Evolutionary conservation across 441 rosid species (phyloP).

Genomic region (Populus trichocarpa): DNA sequence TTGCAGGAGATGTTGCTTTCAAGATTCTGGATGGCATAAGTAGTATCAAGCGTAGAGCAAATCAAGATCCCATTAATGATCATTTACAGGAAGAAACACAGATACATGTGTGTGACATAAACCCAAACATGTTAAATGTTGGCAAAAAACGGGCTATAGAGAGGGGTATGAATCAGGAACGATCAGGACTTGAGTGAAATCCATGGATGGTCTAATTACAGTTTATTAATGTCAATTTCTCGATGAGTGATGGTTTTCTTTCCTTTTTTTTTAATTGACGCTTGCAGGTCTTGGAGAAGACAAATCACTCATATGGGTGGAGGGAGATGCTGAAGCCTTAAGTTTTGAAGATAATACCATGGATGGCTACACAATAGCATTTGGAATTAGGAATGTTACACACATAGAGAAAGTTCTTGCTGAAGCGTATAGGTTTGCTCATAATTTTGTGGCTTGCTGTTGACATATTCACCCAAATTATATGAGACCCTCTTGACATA

Average conservation of each 20-base stretch:
- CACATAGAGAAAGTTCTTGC: conserved; percentile 89
- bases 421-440: conserved; percentile 74
- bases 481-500: neutral
- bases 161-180: conserved; percentile 51
- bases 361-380: conserved; percentile 96
- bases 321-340: conserved; percentile 92
- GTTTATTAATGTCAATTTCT: neutral
- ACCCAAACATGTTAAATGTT: conserved; percentile 84
- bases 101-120: conserved; percentile 85
- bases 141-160: conserved; percentile 75
- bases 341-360: conserved; percentile 65
- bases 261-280: conserved; percentile 3
- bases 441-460: neutral
- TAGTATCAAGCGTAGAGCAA: conserved; percentile 54
- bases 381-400: conserved; percentile 96
- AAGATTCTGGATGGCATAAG: conserved; percentile 58
- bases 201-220: neutral
- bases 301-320: conserved; percentile 78
- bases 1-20: conserved; percentile 93
- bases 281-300: conserved; percentile 55
- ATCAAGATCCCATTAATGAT: conserved; percentile 51
- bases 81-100: conserved; percentile 66
- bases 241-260: neutral
- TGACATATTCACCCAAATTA: neutral
- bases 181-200: neutral